A percentile compares a stretch with the other conserved stretches of the same genome.
Evolutionary conservation across 2,329 filamentous ascomycete species (phyloP).

Genomic region (Alternaria brassicicola): DNA sequence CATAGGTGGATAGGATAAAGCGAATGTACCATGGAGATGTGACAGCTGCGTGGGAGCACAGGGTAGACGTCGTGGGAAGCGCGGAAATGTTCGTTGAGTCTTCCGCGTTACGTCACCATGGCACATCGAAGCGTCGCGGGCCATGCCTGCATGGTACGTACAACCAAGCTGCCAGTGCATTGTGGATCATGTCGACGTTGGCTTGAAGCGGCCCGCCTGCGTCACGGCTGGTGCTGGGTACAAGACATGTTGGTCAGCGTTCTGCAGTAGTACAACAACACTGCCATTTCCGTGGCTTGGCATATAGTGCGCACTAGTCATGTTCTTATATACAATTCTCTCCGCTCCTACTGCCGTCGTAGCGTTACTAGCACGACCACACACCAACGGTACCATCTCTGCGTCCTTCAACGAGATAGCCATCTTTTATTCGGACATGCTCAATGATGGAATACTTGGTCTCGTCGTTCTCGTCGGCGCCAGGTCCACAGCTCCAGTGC

Average conservation of each 20-base stretch:
- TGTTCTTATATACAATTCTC: constrained; percentile 19
- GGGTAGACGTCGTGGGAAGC: constrained; percentile 3
- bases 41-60: not conserved
- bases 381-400: constrained; percentile 87
- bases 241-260: not conserved
- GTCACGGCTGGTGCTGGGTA: not conserved
- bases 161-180: constrained; percentile 17
- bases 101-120: constrained; percentile 25
- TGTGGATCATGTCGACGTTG: not conserved
- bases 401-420: constrained; percentile 89
- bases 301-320: constrained; percentile 16
- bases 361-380: constrained; percentile 62
- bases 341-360: not conserved
- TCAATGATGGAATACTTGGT: constrained; percentile 68
- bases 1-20: constrained; percentile 6
- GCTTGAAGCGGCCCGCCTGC: not conserved
- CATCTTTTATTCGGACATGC: constrained; percentile 87
- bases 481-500: constrained; percentile 95
- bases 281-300: constrained; percentile 16
- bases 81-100: constrained; percentile 26
- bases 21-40: not conserved
- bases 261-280: constrained; percentile 19
- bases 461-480: constrained; percentile 70
- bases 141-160: constrained; percentile 9
- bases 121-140: not conserved